Evolutionary conservation across 768 basidiomycete species (phyloP), one percentile per base, ranked within the genome.

Genomic region (Lyophyllum atratum): DNA sequence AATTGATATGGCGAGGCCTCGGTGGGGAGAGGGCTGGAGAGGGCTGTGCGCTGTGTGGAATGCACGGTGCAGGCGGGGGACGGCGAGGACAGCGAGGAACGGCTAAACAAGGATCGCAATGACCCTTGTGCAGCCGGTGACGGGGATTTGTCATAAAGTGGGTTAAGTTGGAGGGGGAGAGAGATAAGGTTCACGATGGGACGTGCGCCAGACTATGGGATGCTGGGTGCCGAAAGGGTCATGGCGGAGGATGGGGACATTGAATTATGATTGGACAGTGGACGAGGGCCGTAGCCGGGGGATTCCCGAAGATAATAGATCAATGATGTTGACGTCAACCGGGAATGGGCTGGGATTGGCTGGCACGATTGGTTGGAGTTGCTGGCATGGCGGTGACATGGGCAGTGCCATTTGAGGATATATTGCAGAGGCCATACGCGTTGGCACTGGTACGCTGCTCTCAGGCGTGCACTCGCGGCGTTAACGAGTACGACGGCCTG

Each of bases 171-270:
- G 1, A 19, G 26, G 40, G 50, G 25, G 25, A 26, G 33, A 4
- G 21, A 70, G 71, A 76, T 75, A 68, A 72, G 63, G 75, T 75
- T 76, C 64, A 61, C 68, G 71, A 74, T 70, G 40, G 26, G n/a
- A 21, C 49, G 34, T 52, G 63, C 50, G 64, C 66, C 68, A 55
- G 43, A 24, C 25, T 55, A 44, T 54, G 49, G 66, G 68, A 50
- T 58, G 43, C 34, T 14, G 33, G 45, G 45, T 52, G 57, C 33
- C 28, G n/a, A n/a, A n/a, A n/a, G n/a, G n/a, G 34, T 40, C 58
- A 31, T 31, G 11, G 29, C 29, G 29, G 29, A 31, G n/a, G n/a
- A n/a, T n/a, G n/a, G n/a, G n/a, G n/a, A n/a, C n/a, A n/a, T n/a
- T n/a, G n/a, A n/a, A n/a, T 12, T n/a, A 21, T 33, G 52, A 59